phyloP scores from a whole-genome alignment of 2,329 filamentous ascomycete species.

The Diaporthe sp. region DNA sequence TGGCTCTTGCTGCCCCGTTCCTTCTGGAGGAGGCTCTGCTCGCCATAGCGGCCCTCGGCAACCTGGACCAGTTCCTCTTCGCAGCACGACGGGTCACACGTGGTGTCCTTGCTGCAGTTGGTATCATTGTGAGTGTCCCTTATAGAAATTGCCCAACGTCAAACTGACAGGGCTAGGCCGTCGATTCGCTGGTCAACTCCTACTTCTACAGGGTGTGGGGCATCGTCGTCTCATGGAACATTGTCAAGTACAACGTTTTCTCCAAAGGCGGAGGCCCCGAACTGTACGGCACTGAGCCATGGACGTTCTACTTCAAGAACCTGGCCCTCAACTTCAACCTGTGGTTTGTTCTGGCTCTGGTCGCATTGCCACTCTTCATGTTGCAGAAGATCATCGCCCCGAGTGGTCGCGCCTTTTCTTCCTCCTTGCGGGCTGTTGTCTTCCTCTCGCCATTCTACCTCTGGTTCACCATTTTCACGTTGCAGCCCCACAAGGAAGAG shows the following conservation, averaged over 20 bases:
- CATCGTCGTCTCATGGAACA: slow-evolving; percentile 83
- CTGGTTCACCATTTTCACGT: slow-evolving; percentile 91
- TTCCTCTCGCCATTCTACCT: slow-evolving; percentile 91
- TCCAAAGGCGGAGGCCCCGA: slow-evolving; percentile 84
- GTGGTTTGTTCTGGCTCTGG: slow-evolving; percentile 86
- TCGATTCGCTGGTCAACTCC: slow-evolving; percentile 79
- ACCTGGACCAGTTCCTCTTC: slow-evolving; percentile 68
- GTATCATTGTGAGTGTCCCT: slow-evolving; percentile 71
- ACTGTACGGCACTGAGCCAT: slow-evolving; percentile 95
- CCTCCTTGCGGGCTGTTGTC: slow-evolving; percentile 78
- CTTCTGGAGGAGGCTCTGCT: slow-evolving; percentile 76
- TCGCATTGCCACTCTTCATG: slow-evolving; percentile 79
- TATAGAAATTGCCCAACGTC: slow-evolving; percentile 24
- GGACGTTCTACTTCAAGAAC: slow-evolving; percentile 96
- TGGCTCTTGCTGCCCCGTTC: slow-evolving; percentile 84
- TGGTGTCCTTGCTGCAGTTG: slow-evolving; percentile 72
- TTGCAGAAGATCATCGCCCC: slow-evolving; percentile 75
- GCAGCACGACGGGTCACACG: slow-evolving; percentile 71
- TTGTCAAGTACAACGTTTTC: slow-evolving; percentile 96
- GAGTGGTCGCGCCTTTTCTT: slow-evolving; percentile 72
- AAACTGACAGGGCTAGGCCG: slow-evolving; percentile 58
- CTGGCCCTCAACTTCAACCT: slow-evolving; percentile 93
- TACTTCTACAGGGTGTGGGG: slow-evolving; percentile 86
- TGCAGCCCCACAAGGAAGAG: slow-evolving; percentile 97
- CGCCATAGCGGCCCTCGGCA: slow-evolving; percentile 64